phyloP scores from a whole-genome alignment of 2,329 filamentous ascomycete species.

The Stylonectria norvegica region DNA sequence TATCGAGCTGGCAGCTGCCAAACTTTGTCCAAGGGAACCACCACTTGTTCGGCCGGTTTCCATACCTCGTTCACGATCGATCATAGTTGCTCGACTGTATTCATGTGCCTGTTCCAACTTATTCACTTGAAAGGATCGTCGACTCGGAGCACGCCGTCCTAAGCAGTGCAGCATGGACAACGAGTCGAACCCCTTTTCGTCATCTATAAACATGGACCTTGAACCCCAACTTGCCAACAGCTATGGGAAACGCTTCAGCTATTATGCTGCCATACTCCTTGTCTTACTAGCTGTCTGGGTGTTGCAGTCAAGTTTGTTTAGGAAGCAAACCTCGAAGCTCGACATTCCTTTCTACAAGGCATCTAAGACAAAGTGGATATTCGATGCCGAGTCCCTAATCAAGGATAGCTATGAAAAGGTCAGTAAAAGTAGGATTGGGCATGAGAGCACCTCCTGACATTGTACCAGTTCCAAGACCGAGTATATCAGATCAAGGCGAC shows the following conservation, averaged over 20 bases:
- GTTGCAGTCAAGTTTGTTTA: no score
- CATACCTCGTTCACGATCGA: no score
- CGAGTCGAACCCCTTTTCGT: slow-evolving; percentile 6
- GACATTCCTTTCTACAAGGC: slow-evolving; percentile 47
- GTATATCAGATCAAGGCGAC: slow-evolving; percentile 51
- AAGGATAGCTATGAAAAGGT: slow-evolving; percentile 50
- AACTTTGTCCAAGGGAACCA: no score
- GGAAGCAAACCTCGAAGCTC: slow-evolving; percentile 30
- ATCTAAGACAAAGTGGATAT: slow-evolving; percentile 48
- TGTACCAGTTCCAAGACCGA: slow-evolving; percentile 43
- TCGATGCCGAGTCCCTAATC: slow-evolving; percentile 45
- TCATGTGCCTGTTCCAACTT: no score
- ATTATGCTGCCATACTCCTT: slow-evolving; percentile 39
- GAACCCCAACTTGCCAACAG: slow-evolving; percentile 19
- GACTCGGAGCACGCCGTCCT: no score
- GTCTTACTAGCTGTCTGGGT: slow-evolving; percentile 38
- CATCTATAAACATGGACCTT: slow-evolving; percentile 10
- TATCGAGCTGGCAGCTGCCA: no score
- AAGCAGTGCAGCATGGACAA: slow-evolving; percentile 24
- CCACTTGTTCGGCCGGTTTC: no score
- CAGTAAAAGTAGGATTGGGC: background rate
- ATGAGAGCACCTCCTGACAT: slow-evolving; percentile 15
- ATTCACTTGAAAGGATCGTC: no score
- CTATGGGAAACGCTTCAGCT: slow-evolving; percentile 34
- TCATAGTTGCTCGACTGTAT: no score